phyloP scores from a whole-genome alignment of 1,139 yeast genomes.

The Yamadazyma dushanensis region DNA sequence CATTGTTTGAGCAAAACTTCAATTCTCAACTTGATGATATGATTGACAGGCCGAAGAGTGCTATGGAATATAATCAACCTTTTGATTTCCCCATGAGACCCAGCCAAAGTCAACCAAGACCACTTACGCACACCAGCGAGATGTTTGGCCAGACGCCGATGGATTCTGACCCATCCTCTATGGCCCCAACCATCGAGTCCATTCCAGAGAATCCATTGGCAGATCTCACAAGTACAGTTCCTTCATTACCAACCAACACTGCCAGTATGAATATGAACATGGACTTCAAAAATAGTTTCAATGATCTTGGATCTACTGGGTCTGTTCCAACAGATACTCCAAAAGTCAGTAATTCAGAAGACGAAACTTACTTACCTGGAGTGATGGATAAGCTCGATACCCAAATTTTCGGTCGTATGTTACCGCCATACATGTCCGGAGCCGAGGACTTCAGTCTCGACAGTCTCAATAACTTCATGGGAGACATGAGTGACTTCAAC shows the following conservation, averaged over 20 bases:
- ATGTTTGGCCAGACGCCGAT: too few relatives aligned
- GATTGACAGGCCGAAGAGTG: constrained; percentile 3
- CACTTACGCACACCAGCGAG: not conserved
- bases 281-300: not conserved
- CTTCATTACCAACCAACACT: constrained; percentile 3
- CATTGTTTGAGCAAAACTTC: constrained; percentile 10
- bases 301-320: not conserved
- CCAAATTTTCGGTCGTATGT: constrained; percentile 76
- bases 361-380: constrained; percentile 62
- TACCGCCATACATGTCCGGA: constrained; percentile 74
- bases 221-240: not conserved
- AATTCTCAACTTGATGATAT: constrained; percentile 10
- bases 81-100: constrained; percentile 4
- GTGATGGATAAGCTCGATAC: constrained; percentile 82
- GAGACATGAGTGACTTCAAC: constrained; percentile 8
- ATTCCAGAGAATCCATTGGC: not conserved
- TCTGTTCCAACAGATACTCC: not conserved
- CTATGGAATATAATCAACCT: not conserved
- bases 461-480: constrained; percentile 13
- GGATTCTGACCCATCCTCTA: too few relatives aligned
- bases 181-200: too few relatives aligned
- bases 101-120: constrained; percentile 3
- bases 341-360: constrained; percentile 4
- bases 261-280: constrained; percentile 1
- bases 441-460: constrained; percentile 15